Conservation (phyloP, 345 rosid species). For the Aethionema arabicum region DNA sequence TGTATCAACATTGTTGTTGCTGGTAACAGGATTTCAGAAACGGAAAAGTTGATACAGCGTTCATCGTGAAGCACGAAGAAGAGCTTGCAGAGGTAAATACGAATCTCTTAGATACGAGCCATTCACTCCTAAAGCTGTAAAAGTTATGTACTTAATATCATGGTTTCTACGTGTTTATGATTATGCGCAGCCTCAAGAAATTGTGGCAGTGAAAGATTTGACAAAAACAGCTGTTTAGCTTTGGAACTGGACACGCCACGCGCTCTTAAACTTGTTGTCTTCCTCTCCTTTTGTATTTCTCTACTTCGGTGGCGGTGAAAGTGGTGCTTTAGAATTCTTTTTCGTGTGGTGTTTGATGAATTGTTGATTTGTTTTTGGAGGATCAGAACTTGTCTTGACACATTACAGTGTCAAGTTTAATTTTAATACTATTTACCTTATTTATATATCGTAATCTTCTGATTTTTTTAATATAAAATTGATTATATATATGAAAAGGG, state of each 20-base stretch:
- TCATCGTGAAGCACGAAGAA: slow-evolving; percentile 90
- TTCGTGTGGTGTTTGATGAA: neutral
- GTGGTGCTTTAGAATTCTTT: no score
- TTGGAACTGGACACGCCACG: neutral
- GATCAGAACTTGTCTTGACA: neutral
- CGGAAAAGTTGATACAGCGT: slow-evolving; percentile 98
- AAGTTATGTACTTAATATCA: neutral
- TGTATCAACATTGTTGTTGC: neutral
- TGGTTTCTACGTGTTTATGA: no score
- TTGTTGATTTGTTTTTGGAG: neutral
- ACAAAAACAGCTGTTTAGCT: slow-evolving; percentile 34
- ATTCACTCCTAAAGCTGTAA: neutral
- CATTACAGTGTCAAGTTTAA: no score
- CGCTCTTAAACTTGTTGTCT: slow-evolving; percentile 12
- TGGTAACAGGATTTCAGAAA: slow-evolving; percentile 80
- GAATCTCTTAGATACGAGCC: no score
- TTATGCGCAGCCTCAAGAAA: slow-evolving; percentile 34
- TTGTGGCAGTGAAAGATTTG: slow-evolving; percentile 35
- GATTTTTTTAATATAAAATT: no score
- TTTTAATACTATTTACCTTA: no score
- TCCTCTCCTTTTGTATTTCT: neutral
- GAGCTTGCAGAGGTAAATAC: slow-evolving; percentile 71
- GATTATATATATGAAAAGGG: no score
- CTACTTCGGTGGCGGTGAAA: no score
- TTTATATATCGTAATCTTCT: no score